Evolutionary conservation across 495 filamentous ascomycete genomes (phyloP).

Genomic region (Aspergillus cavernicola): DNA sequence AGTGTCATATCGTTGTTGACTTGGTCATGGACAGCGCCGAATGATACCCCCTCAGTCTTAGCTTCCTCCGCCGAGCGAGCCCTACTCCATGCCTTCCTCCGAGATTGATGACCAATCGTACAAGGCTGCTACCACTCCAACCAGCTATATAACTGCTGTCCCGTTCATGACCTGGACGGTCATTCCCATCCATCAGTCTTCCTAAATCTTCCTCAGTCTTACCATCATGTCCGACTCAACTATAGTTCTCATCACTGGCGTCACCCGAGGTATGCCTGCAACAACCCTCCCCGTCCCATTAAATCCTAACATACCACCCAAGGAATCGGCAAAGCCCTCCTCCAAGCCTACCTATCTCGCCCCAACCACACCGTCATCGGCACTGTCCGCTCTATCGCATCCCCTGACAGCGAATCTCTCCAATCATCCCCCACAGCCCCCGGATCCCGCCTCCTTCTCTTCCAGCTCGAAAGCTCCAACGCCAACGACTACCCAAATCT

Average conservation of each 20-base stretch:
- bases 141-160: too few species aligned
- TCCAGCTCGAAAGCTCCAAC: neutral
- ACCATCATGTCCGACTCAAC: slow-evolving; percentile 4
- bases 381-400: neutral
- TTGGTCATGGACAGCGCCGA: too few species aligned
- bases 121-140: too few species aligned
- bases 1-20: too few species aligned
- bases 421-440: neutral
- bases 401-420: neutral
- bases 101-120: too few species aligned
- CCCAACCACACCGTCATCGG: slow-evolving; percentile 10
- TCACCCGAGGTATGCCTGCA: slow-evolving; percentile 3
- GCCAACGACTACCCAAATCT: neutral
- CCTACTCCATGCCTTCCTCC: too few species aligned
- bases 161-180: too few species aligned
- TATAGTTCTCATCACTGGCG: slow-evolving; percentile 7
- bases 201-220: too few species aligned
- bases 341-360: slow-evolving; percentile 7
- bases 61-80: too few species aligned
- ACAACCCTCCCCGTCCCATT: neutral
- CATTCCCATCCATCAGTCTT: too few species aligned
- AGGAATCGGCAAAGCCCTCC: slow-evolving; percentile 2
- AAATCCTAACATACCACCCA: neutral
- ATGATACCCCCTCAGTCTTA: too few species aligned
- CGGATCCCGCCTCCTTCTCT: neutral